A percentile compares a stretch with the other conserved stretches of the same genome.
Conservation (phyloP, 2,329 filamentous ascomycete species). For the Podosphaera leucotricha region DNA sequence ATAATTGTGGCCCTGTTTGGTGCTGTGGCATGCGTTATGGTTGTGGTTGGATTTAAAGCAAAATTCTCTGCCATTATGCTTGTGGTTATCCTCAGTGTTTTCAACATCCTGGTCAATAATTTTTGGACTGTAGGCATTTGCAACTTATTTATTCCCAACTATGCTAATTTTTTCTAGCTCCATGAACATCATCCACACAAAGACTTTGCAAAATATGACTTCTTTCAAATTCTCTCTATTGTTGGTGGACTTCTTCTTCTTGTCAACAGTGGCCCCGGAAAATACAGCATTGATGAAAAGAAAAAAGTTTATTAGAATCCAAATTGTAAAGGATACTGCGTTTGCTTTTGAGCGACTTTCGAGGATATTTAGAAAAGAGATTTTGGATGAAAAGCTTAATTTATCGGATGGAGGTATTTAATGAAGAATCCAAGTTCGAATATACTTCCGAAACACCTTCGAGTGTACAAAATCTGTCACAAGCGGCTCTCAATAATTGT, state of each 20-base stretch:
- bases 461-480: too few relatives aligned
- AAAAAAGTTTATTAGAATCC: constrained; percentile 83
- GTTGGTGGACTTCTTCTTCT: constrained; percentile 88
- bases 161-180: constrained; percentile 31
- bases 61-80: constrained; percentile 95
- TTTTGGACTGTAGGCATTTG: constrained; percentile 76
- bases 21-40: constrained; percentile 86
- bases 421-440: constrained; percentile 3
- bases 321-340: background rate
- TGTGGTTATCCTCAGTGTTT: constrained; percentile 83
- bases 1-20: constrained; percentile 67
- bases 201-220: constrained; percentile 99
- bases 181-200: constrained; percentile 97
- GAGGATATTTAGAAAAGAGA: background rate
- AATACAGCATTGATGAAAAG: constrained; percentile 98
- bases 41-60: constrained; percentile 97
- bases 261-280: constrained; percentile 94
- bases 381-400: background rate
- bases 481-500: too few relatives aligned
- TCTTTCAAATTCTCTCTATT: constrained; percentile 98
- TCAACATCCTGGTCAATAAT: constrained; percentile 97
- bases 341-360: background rate
- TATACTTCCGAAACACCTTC: constrained; percentile 4
- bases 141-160: background rate
- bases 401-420: background rate